Base-by-base conservation (phyloP, 805 yeast genomes). In the Wickerhamomyces bovis region DNA sequence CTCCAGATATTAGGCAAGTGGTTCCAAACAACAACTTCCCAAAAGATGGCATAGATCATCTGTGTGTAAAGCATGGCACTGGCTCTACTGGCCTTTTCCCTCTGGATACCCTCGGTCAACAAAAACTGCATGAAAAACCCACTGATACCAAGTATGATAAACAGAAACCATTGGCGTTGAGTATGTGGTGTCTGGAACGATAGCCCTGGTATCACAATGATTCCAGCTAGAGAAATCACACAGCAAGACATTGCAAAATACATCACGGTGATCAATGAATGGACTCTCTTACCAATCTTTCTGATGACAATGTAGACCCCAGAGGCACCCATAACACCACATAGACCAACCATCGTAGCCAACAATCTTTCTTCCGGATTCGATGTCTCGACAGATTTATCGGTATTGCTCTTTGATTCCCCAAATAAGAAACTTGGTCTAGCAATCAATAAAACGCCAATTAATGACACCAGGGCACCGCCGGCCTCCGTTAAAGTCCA, bases 91-190 rank as follows among this genome's bases (percentile, higher is more conserved):
- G 96, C 95, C 49, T 72, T 75, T 52, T 86, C 96, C 45, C 87
- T 71, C 62, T 88, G 95, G 43, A 89, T 76, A 1, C 96, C 97
- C 9, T 87, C 80, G 0, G 97, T 86, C 42, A 86, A 65, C 33
- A 83, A 67, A 57, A 81, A 82, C 63, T 90, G 97, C 82, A 84
- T 85, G 49, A 81, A 66, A 64, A 89, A 90, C 0, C 97, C 97
- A 44, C 85, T 74, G 2, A 83, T 50, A 3, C 96, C 96, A 48
- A 88, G 73, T 20, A 74, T 60, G 1, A 67, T 46, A 52, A 89
- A 74, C 19, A 85, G 65, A 2, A 67, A 52, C 94, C 95, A 86
- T 62, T 87, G 92, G 55, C 68, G 69, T 1, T 53, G 25, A n/a
- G 77, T 75, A 16, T 72, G 75, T 1, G 96, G 96, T 1, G 76